These are phyloP conservation scores for Coemansia sp. DNA, from an alignment of 192 early-diverging fungal genomes.

Conservation along the genomic window DNA sequence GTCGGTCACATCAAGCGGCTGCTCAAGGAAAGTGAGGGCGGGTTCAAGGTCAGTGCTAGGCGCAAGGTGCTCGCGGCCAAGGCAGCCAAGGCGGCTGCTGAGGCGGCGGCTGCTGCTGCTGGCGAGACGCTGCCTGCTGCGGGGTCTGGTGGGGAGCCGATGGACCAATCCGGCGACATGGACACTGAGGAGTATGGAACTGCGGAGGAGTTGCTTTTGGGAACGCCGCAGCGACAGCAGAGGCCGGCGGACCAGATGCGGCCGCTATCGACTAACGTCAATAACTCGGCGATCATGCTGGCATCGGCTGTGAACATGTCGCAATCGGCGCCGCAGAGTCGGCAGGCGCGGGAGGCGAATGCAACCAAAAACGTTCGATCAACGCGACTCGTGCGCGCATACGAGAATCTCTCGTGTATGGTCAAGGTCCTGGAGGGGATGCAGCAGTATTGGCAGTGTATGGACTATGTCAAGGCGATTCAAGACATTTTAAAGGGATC, in stretches of 20 bases:
- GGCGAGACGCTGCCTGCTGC: background rate
- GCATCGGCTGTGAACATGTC: conserved; percentile 36
- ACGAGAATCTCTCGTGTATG: conserved; percentile 55
- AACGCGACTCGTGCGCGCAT: conserved; percentile 34
- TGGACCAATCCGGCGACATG: background rate
- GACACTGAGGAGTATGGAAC: background rate
- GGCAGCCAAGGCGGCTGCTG: conserved; percentile 8
- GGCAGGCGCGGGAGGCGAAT: conserved; percentile 6
- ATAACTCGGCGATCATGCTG: conserved; percentile 46
- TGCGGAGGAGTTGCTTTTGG: background rate
- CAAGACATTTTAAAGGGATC: conserved; percentile 47
- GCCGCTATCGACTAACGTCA: conserved; percentile 45
- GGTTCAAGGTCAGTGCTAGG: conserved; percentile 39
- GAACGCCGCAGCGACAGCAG: conserved; percentile 11
- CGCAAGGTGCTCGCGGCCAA: conserved; percentile 25
- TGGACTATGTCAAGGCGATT: conserved; percentile 50
- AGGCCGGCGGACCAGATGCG: conserved; percentile 34
- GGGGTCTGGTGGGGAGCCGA: background rate
- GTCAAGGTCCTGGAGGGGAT: conserved; percentile 53
- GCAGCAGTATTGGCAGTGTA: conserved; percentile 57
- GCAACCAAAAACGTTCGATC: conserved; percentile 33
- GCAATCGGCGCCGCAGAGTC: conserved; percentile 7
- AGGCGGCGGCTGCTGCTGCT: conserved; percentile 4
- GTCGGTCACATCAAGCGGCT: conserved; percentile 54
- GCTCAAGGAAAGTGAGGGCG: conserved; percentile 48